Conservation (phyloP, 1,284 basidiomycete species). For the Papiliotrema nemorosa region DNA sequence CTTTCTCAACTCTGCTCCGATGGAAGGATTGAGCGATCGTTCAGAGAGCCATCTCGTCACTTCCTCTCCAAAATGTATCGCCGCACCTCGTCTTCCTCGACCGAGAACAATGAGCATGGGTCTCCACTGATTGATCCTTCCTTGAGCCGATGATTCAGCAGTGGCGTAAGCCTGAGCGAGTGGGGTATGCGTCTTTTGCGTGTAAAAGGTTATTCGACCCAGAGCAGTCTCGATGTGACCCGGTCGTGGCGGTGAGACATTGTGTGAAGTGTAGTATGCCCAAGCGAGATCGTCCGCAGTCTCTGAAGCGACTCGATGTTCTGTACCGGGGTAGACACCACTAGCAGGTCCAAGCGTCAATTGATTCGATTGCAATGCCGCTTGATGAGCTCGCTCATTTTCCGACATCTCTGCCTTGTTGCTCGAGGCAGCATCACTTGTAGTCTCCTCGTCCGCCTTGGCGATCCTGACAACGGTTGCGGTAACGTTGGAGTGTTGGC, state of each 20-base stretch:
- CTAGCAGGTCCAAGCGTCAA: constrained; percentile 37
- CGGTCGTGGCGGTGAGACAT: constrained; percentile 13
- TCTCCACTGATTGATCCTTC: constrained; percentile 52
- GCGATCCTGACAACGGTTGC: constrained; percentile 67
- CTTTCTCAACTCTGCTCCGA: constrained; percentile 65
- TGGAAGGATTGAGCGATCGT: constrained; percentile 52
- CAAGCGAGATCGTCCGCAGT: constrained; percentile 51
- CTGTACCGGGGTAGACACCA: constrained; percentile 27
- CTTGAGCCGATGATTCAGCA: constrained; percentile 50
- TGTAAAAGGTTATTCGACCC: constrained; percentile 30
- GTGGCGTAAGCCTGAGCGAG: constrained; percentile 57
- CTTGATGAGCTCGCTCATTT: constrained; percentile 37
- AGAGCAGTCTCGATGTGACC: constrained; percentile 18
- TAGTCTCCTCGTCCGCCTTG: constrained; percentile 40
- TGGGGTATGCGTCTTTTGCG: constrained; percentile 31
- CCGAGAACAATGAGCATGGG: constrained; percentile 64
- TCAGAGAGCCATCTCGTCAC: constrained; percentile 62
- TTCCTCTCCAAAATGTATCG: constrained; percentile 59
- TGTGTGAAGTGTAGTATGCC: constrained; percentile 37
- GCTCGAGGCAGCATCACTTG: constrained; percentile 18
- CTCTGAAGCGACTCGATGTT: constrained; percentile 41
- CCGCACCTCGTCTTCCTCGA: constrained; percentile 64
- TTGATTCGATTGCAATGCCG: constrained; percentile 41
- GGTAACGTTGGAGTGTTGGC: constrained; percentile 58
- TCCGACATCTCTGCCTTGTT: constrained; percentile 25